A percentile compares a stretch with the other conserved stretches of the same genome.
These are phyloP conservation scores for Cystofilobasidium capitatum DNA, from an alignment of 768 basidiomycete species.

Conservation along the genomic window DNA sequence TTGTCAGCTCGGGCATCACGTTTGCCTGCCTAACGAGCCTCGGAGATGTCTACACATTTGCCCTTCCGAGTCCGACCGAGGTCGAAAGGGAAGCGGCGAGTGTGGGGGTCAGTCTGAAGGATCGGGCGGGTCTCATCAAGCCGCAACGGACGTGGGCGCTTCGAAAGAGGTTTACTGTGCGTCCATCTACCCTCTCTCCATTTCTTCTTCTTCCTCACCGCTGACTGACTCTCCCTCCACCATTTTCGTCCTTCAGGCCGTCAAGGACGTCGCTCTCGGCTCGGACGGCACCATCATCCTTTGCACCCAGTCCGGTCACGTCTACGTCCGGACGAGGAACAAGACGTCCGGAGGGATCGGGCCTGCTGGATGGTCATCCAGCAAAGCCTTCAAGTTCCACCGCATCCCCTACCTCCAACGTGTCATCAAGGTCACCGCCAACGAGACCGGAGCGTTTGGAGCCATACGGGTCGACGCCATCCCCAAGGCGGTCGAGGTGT, in stretches of 20 bases:
- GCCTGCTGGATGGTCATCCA: neutral
- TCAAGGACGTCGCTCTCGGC: slow-evolving; percentile 76
- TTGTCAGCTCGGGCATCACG: slow-evolving; percentile 64
- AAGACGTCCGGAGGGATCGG: slow-evolving; percentile 34
- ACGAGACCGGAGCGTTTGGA: slow-evolving; percentile 76
- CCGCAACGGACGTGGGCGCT: slow-evolving; percentile 88
- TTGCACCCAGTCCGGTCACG: slow-evolving; percentile 90
- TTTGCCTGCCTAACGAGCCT: slow-evolving; percentile 74
- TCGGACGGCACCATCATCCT: slow-evolving; percentile 79
- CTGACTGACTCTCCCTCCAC: neutral
- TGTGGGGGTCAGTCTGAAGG: slow-evolving; percentile 29
- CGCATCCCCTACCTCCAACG: slow-evolving; percentile 74
- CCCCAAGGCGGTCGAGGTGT: slow-evolving; percentile 49
- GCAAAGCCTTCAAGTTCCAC: slow-evolving; percentile 55
- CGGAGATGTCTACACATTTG: slow-evolving; percentile 87
- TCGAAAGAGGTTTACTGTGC: slow-evolving; percentile 69
- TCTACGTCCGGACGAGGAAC: slow-evolving; percentile 67
- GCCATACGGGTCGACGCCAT: slow-evolving; percentile 67
- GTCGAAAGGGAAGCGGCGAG: slow-evolving; percentile 32
- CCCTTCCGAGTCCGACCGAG: slow-evolving; percentile 39
- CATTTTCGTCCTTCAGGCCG: slow-evolving; percentile 5
- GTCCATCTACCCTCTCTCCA: slow-evolving; percentile 25
- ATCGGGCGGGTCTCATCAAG: slow-evolving; percentile 45
- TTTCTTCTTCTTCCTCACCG: neutral
- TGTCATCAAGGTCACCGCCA: slow-evolving; percentile 49